Percentiles rank a stretch among this genome's conserved stretches.
phyloP scores from a whole-genome alignment of 805 yeast species.

The Maudiozyma serrabonitensis region DNA sequence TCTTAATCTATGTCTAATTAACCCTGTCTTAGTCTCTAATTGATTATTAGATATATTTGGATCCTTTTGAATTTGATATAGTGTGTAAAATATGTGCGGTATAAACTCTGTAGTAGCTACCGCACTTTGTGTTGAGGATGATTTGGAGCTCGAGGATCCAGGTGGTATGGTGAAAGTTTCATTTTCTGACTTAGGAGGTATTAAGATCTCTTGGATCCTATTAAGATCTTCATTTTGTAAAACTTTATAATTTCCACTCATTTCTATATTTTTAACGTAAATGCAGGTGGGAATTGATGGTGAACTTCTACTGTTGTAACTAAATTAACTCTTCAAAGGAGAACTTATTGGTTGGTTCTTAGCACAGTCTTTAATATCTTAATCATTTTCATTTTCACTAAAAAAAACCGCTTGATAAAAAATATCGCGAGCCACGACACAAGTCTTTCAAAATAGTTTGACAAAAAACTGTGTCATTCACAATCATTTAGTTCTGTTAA shows the following conservation, averaged over 20 bases:
- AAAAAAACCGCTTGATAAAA: too few species aligned
- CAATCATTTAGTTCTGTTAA: too few species aligned
- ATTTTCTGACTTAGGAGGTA: constrained; percentile 3
- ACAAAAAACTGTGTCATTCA: too few species aligned
- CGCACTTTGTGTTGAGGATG: background rate
- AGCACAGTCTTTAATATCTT: too few species aligned
- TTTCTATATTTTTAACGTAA: background rate
- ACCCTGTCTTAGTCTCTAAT: constrained; percentile 24
- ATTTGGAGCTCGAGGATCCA: constrained; percentile 2
- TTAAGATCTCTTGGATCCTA: constrained; percentile 3
- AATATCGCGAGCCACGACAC: too few species aligned
- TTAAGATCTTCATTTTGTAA: constrained; percentile 5
- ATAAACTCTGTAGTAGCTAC: constrained; percentile 20
- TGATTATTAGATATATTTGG: constrained; percentile 26
- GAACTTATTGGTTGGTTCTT: too few species aligned
- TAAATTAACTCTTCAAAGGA: too few species aligned
- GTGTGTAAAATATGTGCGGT: constrained; percentile 26
- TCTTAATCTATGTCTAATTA: constrained; percentile 25
- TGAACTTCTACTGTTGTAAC: too few species aligned
- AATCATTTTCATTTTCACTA: too few species aligned
- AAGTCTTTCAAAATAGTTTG: too few species aligned
- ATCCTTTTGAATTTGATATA: constrained; percentile 26
- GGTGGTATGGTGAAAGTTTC: constrained; percentile 1
- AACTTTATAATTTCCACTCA: background rate
- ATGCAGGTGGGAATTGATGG: too few species aligned